Percentiles rank a stretch among this genome's conserved stretches.
phyloP scores from a whole-genome alignment of 2,329 filamentous ascomycete species.

The Colletotrichum abscissum region DNA sequence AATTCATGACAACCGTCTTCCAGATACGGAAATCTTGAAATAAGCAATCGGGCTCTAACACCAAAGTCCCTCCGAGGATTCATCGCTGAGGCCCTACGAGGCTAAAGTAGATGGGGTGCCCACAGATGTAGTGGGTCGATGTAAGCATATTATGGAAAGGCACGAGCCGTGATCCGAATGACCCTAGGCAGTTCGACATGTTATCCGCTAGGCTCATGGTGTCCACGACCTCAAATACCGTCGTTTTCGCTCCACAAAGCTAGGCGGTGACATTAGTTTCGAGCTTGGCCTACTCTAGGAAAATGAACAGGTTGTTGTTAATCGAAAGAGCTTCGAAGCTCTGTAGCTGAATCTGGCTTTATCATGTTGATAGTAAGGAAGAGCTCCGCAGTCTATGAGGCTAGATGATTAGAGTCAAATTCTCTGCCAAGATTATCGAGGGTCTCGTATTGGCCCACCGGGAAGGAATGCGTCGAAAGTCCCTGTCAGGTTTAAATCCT shows the following conservation, averaged over 20 bases:
- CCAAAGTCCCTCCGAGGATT: not conserved
- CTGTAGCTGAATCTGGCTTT: too few relatives aligned
- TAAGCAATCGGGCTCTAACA: not conserved
- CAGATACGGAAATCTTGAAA: not conserved
- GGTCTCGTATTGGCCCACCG: not conserved
- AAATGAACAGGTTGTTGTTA: too few relatives aligned
- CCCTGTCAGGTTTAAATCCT: not conserved
- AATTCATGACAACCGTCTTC: not conserved
- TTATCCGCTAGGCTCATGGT: not conserved
- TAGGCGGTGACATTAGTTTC: accelerated
- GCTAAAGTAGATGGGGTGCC: not conserved
- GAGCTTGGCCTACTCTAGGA: too few relatives aligned
- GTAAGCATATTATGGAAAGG: not conserved
- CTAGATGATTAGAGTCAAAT: not conserved
- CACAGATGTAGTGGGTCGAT: not conserved
- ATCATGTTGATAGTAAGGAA: too few relatives aligned
- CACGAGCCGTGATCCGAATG: not conserved
- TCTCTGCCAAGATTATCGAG: not conserved
- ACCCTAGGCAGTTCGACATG: not conserved
- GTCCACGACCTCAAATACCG: too few relatives aligned
- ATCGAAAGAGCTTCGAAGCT: too few relatives aligned
- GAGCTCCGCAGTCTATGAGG: too few relatives aligned
- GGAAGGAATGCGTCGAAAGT: not conserved
- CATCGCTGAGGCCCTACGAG: not conserved
- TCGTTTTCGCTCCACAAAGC: not conserved